Conservation (phyloP, 352 stramenopile species). For the Phytophthora sp. region DNA sequence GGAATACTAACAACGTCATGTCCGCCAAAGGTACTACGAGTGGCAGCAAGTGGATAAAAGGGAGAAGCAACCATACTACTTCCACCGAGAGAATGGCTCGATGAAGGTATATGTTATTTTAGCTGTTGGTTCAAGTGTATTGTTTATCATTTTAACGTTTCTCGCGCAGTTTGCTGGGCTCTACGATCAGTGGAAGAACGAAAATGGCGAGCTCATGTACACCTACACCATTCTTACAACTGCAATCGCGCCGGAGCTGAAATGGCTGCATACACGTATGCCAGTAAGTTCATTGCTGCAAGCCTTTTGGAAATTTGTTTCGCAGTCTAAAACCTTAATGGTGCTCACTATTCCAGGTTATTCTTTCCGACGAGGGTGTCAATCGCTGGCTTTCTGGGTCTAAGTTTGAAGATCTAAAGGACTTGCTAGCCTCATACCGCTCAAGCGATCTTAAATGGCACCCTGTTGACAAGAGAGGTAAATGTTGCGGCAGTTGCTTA, state of each 20-base stretch:
- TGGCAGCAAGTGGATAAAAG: slow-evolving; percentile 89
- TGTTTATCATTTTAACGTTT: not conserved
- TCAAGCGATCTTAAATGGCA: slow-evolving; percentile 71
- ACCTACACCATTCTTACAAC: slow-evolving; percentile 92
- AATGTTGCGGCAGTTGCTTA: too few relatives aligned
- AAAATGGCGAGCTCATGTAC: slow-evolving; percentile 70
- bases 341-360: slow-evolving; percentile 58
- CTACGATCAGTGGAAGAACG: slow-evolving; percentile 83
- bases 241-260: slow-evolving; percentile 59
- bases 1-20: not conserved
- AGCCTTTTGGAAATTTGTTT: not conserved
- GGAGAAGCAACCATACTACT: slow-evolving; percentile 92
- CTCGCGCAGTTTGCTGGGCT: slow-evolving; percentile 77
- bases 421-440: slow-evolving; percentile 60
- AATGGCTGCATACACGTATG: slow-evolving; percentile 89
- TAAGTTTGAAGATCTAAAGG: slow-evolving; percentile 62
- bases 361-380: slow-evolving; percentile 68
- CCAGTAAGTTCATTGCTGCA: slow-evolving; percentile 44
- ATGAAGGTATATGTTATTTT: slow-evolving; percentile 53
- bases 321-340: not conserved
- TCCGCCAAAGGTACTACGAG: slow-evolving; percentile 82
- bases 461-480: slow-evolving; percentile 79
- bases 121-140: not conserved
- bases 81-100: slow-evolving; percentile 48
- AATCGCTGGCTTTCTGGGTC: slow-evolving; percentile 67